Evolutionary conservation across 352 stramenopile genomes (phyloP), one percentile per base, ranked within the genome.

Genomic region (Paralagenidium karlingii): DNA sequence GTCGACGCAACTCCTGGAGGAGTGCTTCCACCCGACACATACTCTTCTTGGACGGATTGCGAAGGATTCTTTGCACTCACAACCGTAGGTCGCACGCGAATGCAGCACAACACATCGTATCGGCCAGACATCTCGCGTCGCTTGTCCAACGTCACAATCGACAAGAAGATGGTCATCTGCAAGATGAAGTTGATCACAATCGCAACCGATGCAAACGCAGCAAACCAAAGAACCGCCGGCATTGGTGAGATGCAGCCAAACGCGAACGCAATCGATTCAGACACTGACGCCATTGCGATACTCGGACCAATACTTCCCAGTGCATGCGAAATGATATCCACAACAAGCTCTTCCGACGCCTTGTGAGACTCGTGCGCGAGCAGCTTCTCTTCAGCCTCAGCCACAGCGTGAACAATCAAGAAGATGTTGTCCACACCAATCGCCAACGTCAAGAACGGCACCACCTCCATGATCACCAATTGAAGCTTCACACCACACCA

Each of bases 371-470:
- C n/a, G n/a, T n/a, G n/a, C n/a, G n/a, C n/a, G n/a, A n/a, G n/a
- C n/a, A n/a, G n/a, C n/a, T n/a, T n/a, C n/a, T n/a, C n/a, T n/a
- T n/a, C n/a, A n/a, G n/a, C n/a, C 24, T 65, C 30, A 12, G 58
- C 57, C 7, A 83, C 32, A 18, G 70, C 61, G 42, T 82, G 52
- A 7, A 85, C 55, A 27, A 88, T 54, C 13, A 80, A 45, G 40
- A 84, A 84, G 24, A 85, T 69, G 29, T 83, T 80, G 22, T 75
- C 67, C 6, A 78, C 62, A n/a, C 68, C 66, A 28, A 88, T 81
- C 1, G 63, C 70, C 0, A 88, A 50, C 22, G 63, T 65, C 29
- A 85, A 43, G 41, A 84, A 58, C 24, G 75, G 75, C 24, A 82
- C 31, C 10, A 80, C 56, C 15, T 79, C 63, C 32, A 88, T 60